Percentiles rank a stretch among this genome's conserved stretches.
Evolutionary conservation across 169 alveolate species (phyloP).

Genomic region (Besnoitia besnoiti): DNA sequence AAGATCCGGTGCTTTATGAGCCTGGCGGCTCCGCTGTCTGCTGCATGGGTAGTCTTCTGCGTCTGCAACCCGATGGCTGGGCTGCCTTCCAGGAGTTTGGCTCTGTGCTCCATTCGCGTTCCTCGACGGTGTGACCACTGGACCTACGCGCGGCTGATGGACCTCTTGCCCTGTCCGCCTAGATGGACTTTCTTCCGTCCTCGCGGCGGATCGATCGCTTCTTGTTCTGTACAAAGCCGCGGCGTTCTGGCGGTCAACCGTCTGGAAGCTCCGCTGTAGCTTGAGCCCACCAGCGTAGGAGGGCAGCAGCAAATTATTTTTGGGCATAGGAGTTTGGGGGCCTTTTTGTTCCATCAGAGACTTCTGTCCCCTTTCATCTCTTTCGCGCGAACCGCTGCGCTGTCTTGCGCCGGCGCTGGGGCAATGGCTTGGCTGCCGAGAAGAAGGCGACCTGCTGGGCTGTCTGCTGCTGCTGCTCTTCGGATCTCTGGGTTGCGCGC

Average conservation of each 20-base stretch:
- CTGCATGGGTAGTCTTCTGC: neutral
- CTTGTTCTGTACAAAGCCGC: neutral
- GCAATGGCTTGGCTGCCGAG: neutral
- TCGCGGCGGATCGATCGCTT: neutral
- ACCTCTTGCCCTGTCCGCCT: no score
- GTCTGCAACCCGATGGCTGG: neutral
- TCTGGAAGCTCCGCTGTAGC: neutral
- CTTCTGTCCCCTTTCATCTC: neutral
- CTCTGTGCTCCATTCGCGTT: no score
- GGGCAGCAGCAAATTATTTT: neutral
- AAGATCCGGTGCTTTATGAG: no score
- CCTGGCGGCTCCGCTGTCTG: no score
- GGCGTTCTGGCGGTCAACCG: neutral
- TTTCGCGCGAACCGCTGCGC: neutral
- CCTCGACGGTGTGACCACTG: no score
- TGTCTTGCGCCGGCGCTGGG: neutral
- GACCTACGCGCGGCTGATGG: no score
- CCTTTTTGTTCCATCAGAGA: neutral
- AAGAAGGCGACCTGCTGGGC: neutral
- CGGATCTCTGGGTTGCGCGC: neutral
- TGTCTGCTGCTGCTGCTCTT: neutral
- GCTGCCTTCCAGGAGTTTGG: no score
- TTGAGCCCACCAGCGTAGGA: neutral
- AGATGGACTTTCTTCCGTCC: neutral
- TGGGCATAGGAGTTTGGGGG: neutral